phyloP scores from a whole-genome alignment of 306 rosid species.

The Luffa acutangula region DNA sequence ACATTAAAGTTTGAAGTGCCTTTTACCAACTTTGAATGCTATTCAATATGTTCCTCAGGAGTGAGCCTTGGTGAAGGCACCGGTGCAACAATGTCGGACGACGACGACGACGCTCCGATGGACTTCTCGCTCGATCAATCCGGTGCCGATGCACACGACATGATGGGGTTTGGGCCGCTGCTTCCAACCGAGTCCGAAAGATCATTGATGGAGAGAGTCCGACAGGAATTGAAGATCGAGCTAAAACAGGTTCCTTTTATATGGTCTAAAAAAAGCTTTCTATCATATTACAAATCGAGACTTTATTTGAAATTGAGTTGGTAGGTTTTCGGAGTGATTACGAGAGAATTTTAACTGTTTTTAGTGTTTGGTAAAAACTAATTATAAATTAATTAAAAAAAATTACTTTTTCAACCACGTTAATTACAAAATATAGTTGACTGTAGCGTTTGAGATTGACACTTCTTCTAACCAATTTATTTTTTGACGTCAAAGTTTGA shows the following conservation, averaged over 20 bases:
- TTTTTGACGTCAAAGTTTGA: too few relatives aligned
- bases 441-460: too few relatives aligned
- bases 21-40: background rate
- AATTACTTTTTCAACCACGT: too few relatives aligned
- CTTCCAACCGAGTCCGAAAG: conserved; percentile 96
- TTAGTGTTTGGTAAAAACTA: too few relatives aligned
- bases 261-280: background rate
- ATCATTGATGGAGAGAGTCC: conserved; percentile 91
- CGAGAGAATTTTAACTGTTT: too few relatives aligned
- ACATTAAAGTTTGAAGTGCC: background rate
- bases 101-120: conserved; percentile 75
- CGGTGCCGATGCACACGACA: conserved; percentile 58
- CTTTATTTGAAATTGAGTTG: too few relatives aligned
- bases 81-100: conserved; percentile 97
- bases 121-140: conserved; percentile 75
- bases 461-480: too few relatives aligned
- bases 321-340: too few relatives aligned
- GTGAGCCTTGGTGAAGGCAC: conserved; percentile 84
- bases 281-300: background rate
- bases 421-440: too few relatives aligned
- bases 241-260: conserved; percentile 64
- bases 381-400: too few relatives aligned
- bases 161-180: conserved; percentile 91
- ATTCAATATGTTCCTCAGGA: conserved; percentile 27
- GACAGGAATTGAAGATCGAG: conserved; percentile 92